Evolutionary conservation across 2,329 filamentous ascomycete genomes (phyloP), one percentile per base, ranked within the genome.

Genomic region (Aaosphaeria arxii): DNA sequence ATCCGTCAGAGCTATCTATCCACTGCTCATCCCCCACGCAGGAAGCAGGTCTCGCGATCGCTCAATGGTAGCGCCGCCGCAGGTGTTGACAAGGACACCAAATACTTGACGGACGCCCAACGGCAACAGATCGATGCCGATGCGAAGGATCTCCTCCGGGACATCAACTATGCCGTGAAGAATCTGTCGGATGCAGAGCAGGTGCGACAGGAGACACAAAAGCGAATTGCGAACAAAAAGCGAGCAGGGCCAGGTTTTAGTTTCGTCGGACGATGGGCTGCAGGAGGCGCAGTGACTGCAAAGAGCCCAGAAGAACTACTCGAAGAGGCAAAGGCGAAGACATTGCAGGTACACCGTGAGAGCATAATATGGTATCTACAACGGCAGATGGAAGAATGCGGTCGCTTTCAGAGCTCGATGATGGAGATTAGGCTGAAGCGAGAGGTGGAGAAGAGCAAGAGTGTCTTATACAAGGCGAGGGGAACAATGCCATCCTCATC

Each of bases 1-100:
- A 90, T 96, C 62, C 88, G 92, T 50, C 89, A 91, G 59, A 85
- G 91, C 50, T 99, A 99, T 74, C 88, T 99, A 44, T 94, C 91
- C 31, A 91, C 87, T 24, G 83, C 86, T 5, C 81, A 82, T 54
- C 82, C 86, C 24, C 82, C 84, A 55, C 67, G 74, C 11, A 69
- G 73, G 47, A 71, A 71, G 43, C 77, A 82, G 53, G 75, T 77
- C 30, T 73, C 75, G 43, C 66, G 65, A 46, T 49, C 52, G 42
- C 56, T 55, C 48, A 60, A 47, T 53, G 62, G 50, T 48, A 61
- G 46, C 48, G 62, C 50, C 44, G 61, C 62, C 44, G 51, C 63
- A 13, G 52, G 69, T 45, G 66, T 69, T 44, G 73, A 77, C 49
- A 75, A 74, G 47, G 59, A 61, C 66, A 75, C 61, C 58, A 77